Base-by-base conservation (phyloP, 108 stramenopile species). In the Seminavis robusta region DNA sequence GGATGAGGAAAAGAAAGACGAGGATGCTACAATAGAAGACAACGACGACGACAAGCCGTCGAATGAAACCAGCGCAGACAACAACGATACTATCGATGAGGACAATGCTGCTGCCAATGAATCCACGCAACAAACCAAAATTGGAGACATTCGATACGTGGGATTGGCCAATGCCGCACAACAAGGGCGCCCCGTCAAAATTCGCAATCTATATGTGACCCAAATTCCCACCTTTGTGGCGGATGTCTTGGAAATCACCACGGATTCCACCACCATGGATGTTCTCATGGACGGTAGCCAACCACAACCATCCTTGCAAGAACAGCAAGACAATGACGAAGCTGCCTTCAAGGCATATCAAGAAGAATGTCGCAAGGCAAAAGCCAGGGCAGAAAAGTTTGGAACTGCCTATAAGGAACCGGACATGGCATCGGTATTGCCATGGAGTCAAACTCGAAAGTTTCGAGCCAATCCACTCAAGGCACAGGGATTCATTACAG, bases 351-450 rank as follows among this genome's bases (percentile, higher is more conserved):
- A 61, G 28, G 89, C 84, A 33, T 91, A 86, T 53, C 69, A 83
- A 44, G 65, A 75, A 48, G 85, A 91, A 59, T 80, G 89, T 42
- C 36, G 33, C 15, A 85, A 83, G 59, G 76, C 78, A 8, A 60
- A 66, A n/a, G 71, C 76, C 10, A 55, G 90, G 1, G 90, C 90
- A 23, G 64, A 65, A 17, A 91, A 91, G 52, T 91, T 84, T 67
- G 85, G 85, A 1, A 76, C 76, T 32, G 63, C 76, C 40, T 91
- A 87, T 67, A 74, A 83, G 47, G 70, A 76, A 31, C 85, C 85
- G 16, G 45, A 62, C 9, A 56, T 78, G 10, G 73, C 76, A 47
- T 78, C 82, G 21, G 85, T 84, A 47, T 52, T 86, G 27, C 75
- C 75, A 47, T 91, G 89, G 89, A 76, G 77, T 47, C 76, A 87